Evolutionary conservation across 176 grass and related monocot genomes (phyloP).

Genomic region (Hordeum vulgare): DNA sequence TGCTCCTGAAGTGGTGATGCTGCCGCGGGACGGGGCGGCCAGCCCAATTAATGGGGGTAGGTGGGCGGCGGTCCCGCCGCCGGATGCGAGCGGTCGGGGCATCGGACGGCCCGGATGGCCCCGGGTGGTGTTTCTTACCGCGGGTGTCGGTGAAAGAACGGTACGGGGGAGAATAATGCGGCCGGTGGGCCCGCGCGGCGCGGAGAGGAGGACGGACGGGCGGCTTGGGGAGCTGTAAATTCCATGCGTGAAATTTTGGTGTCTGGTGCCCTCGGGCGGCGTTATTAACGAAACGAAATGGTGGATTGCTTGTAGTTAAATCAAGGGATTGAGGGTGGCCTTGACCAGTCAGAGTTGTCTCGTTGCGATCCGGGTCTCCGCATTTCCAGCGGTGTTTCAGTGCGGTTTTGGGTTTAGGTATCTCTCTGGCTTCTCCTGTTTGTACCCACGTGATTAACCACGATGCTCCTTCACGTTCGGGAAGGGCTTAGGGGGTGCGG

Average conservation of each 20-base stretch:
- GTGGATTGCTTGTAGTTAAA: not conserved
- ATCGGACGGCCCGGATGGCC: conserved; percentile 4
- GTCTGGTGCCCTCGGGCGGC: not conserved
- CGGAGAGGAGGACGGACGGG: not conserved
- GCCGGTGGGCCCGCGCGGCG: not conserved
- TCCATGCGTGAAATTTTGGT: not conserved
- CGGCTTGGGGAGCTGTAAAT: not conserved
- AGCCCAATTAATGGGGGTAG: conserved; percentile 29
- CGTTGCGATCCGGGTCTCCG: not conserved
- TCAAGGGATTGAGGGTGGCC: not conserved
- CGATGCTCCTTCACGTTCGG: not conserved
- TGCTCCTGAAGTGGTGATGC: not conserved
- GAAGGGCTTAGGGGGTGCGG: no score
- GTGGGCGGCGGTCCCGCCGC: conserved; percentile 20
- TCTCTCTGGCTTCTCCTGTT: not conserved
- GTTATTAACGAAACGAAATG: not conserved
- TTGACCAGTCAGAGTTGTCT: conserved; percentile 34
- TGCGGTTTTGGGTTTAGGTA: not conserved
- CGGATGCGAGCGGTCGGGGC: conserved; percentile 13
- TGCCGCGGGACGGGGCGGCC: not conserved
- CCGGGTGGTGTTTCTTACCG: not conserved
- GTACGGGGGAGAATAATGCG: not conserved
- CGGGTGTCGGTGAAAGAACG: conserved; percentile 23
- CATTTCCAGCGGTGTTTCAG: not conserved
- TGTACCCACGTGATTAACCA: not conserved